phyloP scores from a whole-genome alignment of 176 grass and related monocot species.

The Canna indica region DNA sequence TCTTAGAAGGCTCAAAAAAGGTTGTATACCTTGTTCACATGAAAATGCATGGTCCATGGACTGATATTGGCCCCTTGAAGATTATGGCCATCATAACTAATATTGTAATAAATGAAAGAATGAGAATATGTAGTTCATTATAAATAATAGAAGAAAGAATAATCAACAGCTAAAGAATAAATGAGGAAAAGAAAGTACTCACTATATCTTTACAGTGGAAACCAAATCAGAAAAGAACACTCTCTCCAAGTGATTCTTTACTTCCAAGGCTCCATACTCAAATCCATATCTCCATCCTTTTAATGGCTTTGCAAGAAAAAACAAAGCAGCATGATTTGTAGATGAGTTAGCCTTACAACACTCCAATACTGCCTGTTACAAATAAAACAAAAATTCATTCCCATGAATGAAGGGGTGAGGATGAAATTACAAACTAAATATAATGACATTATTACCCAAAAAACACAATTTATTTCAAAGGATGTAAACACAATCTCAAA shows the following conservation, averaged over 20 bases:
- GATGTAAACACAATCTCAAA: no score
- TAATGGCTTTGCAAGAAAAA: slow-evolving; percentile 57
- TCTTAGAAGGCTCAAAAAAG: slow-evolving; percentile 3
- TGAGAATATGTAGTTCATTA: slow-evolving; percentile 9
- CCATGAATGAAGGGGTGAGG: neutral
- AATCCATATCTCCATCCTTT: slow-evolving; percentile 70
- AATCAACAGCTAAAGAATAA: slow-evolving; percentile 13
- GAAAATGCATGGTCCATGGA: slow-evolving; percentile 77
- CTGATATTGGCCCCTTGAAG: slow-evolving; percentile 31
- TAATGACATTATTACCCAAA: neutral
- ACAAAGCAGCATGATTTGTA: slow-evolving; percentile 34
- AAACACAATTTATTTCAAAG: no score
- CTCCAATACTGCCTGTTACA: slow-evolving; percentile 63
- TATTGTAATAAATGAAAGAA: slow-evolving; percentile 21
- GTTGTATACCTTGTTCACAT: slow-evolving; percentile 55
- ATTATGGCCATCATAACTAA: slow-evolving; percentile 39
- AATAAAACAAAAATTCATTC: slow-evolving; percentile 15
- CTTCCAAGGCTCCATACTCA: slow-evolving; percentile 73
- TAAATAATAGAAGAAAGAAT: neutral
- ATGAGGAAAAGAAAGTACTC: slow-evolving; percentile 22
- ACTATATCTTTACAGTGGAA: slow-evolving; percentile 62
- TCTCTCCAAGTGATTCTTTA: slow-evolving; percentile 73
- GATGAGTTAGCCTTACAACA: slow-evolving; percentile 53
- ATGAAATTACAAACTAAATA: neutral
- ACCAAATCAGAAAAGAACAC: slow-evolving; percentile 79